Base-by-base conservation (phyloP, 805 yeast species). In the Hemisphaericaspora nanyangensis region DNA sequence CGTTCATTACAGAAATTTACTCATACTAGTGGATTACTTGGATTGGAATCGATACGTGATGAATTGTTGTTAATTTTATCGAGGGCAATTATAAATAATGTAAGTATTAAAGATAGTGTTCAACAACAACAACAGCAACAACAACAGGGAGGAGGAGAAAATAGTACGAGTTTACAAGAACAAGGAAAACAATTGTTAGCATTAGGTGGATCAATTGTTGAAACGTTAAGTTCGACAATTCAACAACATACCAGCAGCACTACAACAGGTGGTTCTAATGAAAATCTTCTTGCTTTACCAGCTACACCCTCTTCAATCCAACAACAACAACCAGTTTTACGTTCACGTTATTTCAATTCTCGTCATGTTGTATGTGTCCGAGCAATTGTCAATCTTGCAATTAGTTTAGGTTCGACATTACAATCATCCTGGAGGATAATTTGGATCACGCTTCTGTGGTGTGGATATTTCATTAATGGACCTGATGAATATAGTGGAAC, bases 11-110 rank as follows among this genome's bases (percentile, higher is more conserved):
- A 91, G 56, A 81, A 82, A 46, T 68, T 86, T 35, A 79, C 95
- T 6, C 96, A 88, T 55, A 79, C 90, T 0, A 74, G 90, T 0
- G 97, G 97, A 0, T 63, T 87, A 12, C 58, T 89, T n/a, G 80
- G 79, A 0, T 54, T 84, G 10, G 52, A 58, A 1, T 65, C 63
- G 0, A 66, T 82, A 17, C 65, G 95, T 35, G 85, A 87, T 50
- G 74, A 77, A 0, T 45, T 65, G 13, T 47, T 68, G 11, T 29
- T 37, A 25, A 44, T 63, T 19, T 44, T 67, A 16, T 53, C 70
- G 0, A 51, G 46, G 16, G 56, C 59, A 5, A 55, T 58, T 7
- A 48, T 45, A 7, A 43, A 42, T 25, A 44, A 38, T 31, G 40
- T 31, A 1, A 12, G 31, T 16, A 25, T 16, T 15, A 29, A 33